These are phyloP conservation scores for Cymbopogon citratus DNA, from an alignment of 176 grass and related monocot genomes.

Conservation along the genomic window DNA sequence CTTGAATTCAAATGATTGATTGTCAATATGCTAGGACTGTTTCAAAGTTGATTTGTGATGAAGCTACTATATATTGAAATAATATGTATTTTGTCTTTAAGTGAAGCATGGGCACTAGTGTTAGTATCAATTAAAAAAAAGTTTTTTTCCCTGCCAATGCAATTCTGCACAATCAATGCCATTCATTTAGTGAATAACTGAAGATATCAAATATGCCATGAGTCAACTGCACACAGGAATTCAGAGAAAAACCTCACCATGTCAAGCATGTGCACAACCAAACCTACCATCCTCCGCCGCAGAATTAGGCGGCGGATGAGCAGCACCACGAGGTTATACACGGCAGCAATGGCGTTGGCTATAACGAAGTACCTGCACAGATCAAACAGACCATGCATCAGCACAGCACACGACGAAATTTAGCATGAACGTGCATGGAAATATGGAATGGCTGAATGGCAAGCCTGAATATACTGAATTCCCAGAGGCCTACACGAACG, in stretches of 20 bases:
- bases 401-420: not conserved
- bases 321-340: slow-evolving; percentile 49
- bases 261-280: slow-evolving; percentile 48
- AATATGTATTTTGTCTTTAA: not conserved
- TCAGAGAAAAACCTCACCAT: slow-evolving; percentile 35
- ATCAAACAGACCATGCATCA: not conserved
- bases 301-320: slow-evolving; percentile 18
- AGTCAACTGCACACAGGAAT: not conserved
- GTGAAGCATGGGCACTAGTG: not conserved
- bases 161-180: not conserved
- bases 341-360: slow-evolving; percentile 54
- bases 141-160: not conserved
- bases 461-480: not conserved
- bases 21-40: not conserved
- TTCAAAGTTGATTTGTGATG: not conserved
- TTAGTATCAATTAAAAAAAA: not conserved
- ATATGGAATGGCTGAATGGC: too few species aligned
- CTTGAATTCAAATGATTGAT: not conserved
- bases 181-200: not conserved
- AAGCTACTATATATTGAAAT: not conserved
- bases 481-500: slow-evolving; percentile 39
- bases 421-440: too few species aligned
- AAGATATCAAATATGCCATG: not conserved
- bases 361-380: slow-evolving; percentile 60
- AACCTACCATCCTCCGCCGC: slow-evolving; percentile 24